Conservation (phyloP, 1,284 basidiomycete species). For the Cutaneotrichosporon sp. region DNA sequence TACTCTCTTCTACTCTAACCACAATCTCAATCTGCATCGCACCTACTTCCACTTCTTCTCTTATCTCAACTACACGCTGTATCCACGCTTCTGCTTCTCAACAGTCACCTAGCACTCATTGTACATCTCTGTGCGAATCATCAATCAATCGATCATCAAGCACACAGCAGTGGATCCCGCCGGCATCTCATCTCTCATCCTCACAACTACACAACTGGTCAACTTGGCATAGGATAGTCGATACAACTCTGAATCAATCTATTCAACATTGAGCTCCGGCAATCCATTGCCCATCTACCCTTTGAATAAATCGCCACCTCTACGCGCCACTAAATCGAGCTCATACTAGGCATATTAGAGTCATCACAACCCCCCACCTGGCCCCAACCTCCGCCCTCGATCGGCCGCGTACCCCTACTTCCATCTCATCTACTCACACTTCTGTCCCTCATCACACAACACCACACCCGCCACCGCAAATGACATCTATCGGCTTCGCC, state of each 20-base stretch:
- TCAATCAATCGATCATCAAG: background rate
- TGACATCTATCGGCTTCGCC: slow-evolving; percentile 10
- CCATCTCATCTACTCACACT: too few species aligned
- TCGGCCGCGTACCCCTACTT: too few species aligned
- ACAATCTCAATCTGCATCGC: background rate
- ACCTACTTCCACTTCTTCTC: background rate
- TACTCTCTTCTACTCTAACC: background rate
- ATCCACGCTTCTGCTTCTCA: background rate
- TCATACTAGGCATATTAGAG: too few species aligned
- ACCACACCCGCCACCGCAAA: slow-evolving; percentile 1
- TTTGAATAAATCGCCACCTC: background rate
- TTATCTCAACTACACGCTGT: background rate
- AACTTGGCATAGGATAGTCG: too few species aligned
- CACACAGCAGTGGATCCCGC: background rate
- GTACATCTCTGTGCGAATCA: background rate
- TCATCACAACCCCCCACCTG: too few species aligned
- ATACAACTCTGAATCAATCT: background rate
- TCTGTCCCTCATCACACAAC: background rate
- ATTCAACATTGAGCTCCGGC: background rate
- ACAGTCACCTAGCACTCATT: background rate
- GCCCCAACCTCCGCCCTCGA: too few species aligned
- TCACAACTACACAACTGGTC: too few species aligned
- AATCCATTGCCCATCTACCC: background rate
- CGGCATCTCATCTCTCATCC: background rate
- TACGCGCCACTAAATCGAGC: too few species aligned